Evolutionary conservation across 495 filamentous ascomycete species (phyloP).

Genomic region (Annulohypoxylon maeteangense): DNA sequence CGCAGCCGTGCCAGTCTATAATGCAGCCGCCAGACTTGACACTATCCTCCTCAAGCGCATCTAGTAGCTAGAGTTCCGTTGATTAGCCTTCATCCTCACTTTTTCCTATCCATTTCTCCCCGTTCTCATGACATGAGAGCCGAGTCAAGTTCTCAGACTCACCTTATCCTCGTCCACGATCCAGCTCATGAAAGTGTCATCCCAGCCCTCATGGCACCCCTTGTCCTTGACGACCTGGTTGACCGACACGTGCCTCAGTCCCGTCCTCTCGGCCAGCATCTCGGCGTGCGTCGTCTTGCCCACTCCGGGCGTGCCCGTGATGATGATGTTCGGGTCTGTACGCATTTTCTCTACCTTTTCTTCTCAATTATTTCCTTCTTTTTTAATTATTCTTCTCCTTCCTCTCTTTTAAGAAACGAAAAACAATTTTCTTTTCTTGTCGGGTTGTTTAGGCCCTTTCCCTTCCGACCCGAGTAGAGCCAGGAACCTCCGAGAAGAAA

Average conservation of each 20-base stretch:
- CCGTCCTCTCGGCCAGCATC: constrained; percentile 70
- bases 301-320: constrained; percentile 94
- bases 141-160: constrained; percentile 36
- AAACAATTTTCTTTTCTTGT: neutral
- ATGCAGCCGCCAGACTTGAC: constrained; percentile 83
- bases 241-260: constrained; percentile 82
- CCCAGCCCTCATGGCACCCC: constrained; percentile 83
- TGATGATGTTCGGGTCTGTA: constrained; percentile 84
- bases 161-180: constrained; percentile 98
- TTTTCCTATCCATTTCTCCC: constrained; percentile 37
- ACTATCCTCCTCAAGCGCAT: constrained; percentile 82
- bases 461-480: neutral
- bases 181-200: constrained; percentile 86
- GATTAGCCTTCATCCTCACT: constrained; percentile 12
- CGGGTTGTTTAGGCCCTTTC: neutral
- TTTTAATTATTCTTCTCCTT: neutral
- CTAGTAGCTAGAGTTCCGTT: constrained; percentile 72
- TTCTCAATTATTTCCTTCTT: constrained; percentile 15
- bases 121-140: neutral
- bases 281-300: constrained; percentile 94
- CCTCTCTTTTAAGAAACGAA: neutral
- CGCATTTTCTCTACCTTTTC: constrained; percentile 62
- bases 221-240: constrained; percentile 90
- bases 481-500: neutral
- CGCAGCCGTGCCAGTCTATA: constrained; percentile 98